These are phyloP conservation scores for Botryotinia globosa DNA, from an alignment of 2,329 filamentous ascomycete genomes.

Conservation along the genomic window DNA sequence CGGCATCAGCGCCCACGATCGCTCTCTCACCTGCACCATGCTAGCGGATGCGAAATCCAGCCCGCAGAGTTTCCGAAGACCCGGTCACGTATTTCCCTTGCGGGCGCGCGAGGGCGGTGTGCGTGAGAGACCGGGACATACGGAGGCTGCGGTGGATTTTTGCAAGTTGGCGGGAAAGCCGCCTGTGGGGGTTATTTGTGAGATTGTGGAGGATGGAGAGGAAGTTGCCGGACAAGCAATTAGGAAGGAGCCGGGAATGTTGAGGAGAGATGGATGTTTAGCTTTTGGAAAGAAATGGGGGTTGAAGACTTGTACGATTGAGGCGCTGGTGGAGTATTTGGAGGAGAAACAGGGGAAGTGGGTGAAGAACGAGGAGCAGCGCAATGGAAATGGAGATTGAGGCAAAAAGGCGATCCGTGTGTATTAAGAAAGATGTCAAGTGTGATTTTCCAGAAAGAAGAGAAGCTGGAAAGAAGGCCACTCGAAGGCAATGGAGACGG, in stretches of 20 bases:
- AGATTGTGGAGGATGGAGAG: conserved; percentile 82
- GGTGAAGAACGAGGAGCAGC: conserved; percentile 28
- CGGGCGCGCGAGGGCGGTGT: conserved; percentile 78
- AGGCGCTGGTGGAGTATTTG: conserved; percentile 72
- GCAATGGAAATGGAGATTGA: not conserved
- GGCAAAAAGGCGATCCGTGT: not conserved
- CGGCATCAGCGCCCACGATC: conserved; percentile 86
- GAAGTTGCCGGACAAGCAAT: conserved; percentile 66
- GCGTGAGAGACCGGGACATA: conserved; percentile 77
- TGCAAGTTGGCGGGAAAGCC: conserved; percentile 78
- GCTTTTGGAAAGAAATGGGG: conserved; percentile 85
- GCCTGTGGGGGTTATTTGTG: conserved; percentile 79
- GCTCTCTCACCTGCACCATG: conserved; percentile 73
- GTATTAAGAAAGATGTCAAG: not conserved
- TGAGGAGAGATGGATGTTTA: conserved; percentile 84
- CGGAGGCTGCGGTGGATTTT: conserved; percentile 89
- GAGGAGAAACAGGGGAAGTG: conserved; percentile 37
- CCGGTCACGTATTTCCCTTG: conserved; percentile 88
- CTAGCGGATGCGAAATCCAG: conserved; percentile 64
- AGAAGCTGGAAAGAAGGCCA: not conserved
- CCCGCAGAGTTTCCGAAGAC: conserved; percentile 66
- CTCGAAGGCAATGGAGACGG: too few relatives aligned
- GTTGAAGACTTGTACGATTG: conserved; percentile 92
- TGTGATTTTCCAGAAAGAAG: not conserved
- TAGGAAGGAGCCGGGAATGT: conserved; percentile 74